Base-by-base conservation (phyloP, 1,284 basidiomycete species). In the Puccinia novopanici region DNA sequence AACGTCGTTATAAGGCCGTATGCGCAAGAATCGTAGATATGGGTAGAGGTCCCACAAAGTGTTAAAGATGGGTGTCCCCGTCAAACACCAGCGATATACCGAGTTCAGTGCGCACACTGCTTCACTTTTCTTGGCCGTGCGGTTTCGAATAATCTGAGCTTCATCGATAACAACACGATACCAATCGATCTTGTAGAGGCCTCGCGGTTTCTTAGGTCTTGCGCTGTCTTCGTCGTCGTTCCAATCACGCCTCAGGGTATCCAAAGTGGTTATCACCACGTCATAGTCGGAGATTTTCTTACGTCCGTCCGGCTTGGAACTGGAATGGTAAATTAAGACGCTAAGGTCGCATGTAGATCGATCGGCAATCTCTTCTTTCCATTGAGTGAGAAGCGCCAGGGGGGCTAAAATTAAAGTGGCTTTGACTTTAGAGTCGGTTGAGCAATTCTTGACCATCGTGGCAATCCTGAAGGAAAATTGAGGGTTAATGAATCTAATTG, bases 1-100 rank as follows among this genome's bases (percentile, higher is more conserved):
- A 90, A 90, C 91, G 82, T 91, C 90, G 83, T 91, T 91, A 88
- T 89, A 92, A 0, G 91, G 91, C 0, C 89, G 85, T 84, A 91
- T 91, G 22, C 87, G 88, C 0, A 90, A 90, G 83, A 91, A 91
- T 4, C 91, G 89, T 40, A 91, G 85, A 37, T 91, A 87, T 30
- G 90, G 90, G 83, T 91, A 92, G 42, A 91, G 88, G 84, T 92
- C 91, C 15, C 82, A 90, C 89, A 91, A 85, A 0, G 89, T 88
- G 82, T 91, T 91, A 0, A 90, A 91, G 8, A 91, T 89, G 2
- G 91, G 91, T 0, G 91, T 91, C 42, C 91, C 91, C 1, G 91
- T 91, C 17, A 92, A 87, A 87, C 89, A 89, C 91, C 91, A 92
- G 8, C 91, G 87, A 83, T 90, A 90, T 81, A 88, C 90, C 0